Percentiles rank a stretch among this genome's conserved stretches.
phyloP scores from a whole-genome alignment of 2,329 filamentous ascomycete species.

The Geosmithia putterillii region DNA sequence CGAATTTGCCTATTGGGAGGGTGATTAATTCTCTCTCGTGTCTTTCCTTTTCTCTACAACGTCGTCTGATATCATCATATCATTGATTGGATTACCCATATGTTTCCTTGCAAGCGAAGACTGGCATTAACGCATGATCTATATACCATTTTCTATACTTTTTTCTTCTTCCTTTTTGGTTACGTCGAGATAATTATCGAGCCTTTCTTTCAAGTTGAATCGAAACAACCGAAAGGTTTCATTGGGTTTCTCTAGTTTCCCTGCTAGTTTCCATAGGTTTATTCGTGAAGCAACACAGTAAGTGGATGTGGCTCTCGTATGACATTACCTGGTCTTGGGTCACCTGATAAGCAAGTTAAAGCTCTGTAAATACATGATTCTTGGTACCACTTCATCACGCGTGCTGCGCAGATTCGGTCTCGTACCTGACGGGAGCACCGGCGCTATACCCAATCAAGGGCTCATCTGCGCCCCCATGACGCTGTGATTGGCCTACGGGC shows the following conservation, averaged over 20 bases:
- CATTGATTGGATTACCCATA: not conserved
- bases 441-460: not conserved
- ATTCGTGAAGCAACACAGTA: too few species aligned
- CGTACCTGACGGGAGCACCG: not conserved
- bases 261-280: too few species aligned
- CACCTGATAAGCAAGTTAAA: not conserved
- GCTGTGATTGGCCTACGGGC: not conserved
- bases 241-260: too few species aligned
- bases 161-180: not conserved
- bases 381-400: too few species aligned
- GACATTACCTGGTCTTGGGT: not conserved
- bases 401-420: too few species aligned
- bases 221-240: too few species aligned
- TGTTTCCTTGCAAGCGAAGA: not conserved
- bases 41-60: not conserved
- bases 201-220: too few species aligned
- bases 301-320: too few species aligned
- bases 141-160: not conserved
- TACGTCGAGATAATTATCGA: too few species aligned
- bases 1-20: slow-evolving; percentile 7
- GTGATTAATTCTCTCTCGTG: not conserved
- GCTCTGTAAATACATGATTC: not conserved
- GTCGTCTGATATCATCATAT: not conserved
- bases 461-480: not conserved
- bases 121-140: too few species aligned